Evolutionary conservation across 1,139 yeast genomes (phyloP).

Genomic region (Yamadazyma dushanensis): DNA sequence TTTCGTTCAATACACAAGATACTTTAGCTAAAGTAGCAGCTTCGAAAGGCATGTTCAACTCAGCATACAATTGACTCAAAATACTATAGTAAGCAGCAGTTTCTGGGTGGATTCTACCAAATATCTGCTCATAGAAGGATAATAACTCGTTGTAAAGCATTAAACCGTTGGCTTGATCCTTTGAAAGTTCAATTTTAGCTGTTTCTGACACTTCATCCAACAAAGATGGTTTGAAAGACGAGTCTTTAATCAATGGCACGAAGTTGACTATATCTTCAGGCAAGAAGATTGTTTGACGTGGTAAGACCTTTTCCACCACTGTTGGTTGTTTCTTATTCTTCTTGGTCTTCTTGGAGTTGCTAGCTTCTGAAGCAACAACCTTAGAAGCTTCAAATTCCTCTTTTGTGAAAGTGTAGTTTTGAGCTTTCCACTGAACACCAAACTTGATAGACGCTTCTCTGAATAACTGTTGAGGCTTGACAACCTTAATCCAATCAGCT

Average conservation of each 20-base stretch:
- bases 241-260: conserved; percentile 72
- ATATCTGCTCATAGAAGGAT: conserved; percentile 76
- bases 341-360: conserved; percentile 25
- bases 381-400: conserved; percentile 42
- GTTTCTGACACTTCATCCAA: conserved; percentile 80
- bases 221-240: conserved; percentile 63
- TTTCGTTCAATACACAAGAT: conserved; percentile 73
- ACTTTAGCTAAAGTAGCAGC: conserved; percentile 73
- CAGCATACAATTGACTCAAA: conserved; percentile 68
- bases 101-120: conserved; percentile 78
- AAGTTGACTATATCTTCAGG: conserved; percentile 66
- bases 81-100: conserved; percentile 70
- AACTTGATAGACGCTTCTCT: conserved; percentile 74
- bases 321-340: conserved; percentile 33
- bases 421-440: conserved; percentile 85
- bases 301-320: conserved; percentile 20
- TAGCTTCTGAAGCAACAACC: conserved; percentile 6
- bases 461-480: conserved; percentile 50
- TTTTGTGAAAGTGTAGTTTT: conserved; percentile 49
- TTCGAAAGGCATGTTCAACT: conserved; percentile 53
- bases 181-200: conserved; percentile 55
- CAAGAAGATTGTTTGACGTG: conserved; percentile 45
- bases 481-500: conserved; percentile 41
- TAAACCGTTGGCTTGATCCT: conserved; percentile 50
- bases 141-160: conserved; percentile 68